Percentiles rank a stretch among this genome's conserved stretches.
phyloP scores from a whole-genome alignment of 1,139 yeast genomes.

The Debaryomyces sp. region DNA sequence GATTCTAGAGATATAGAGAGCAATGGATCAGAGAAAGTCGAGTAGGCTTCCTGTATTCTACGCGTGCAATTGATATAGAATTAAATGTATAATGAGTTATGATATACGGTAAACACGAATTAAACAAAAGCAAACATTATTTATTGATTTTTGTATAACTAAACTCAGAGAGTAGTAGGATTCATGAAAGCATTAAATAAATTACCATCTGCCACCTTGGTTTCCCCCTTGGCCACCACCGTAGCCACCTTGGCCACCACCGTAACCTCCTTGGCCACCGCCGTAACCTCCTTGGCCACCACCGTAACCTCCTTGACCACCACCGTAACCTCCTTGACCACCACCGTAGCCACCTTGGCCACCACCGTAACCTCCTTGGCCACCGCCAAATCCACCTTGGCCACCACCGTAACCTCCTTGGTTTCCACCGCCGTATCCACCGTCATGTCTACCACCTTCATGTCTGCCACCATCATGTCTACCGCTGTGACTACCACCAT shows the following conservation, averaged over 20 bases:
- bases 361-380: no score
- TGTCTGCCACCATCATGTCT: slow-evolving; percentile 18
- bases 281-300: slow-evolving; percentile 10
- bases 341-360: slow-evolving; percentile 10
- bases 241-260: slow-evolving; percentile 12
- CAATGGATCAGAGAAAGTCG: slow-evolving; percentile 31
- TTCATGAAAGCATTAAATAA: not conserved
- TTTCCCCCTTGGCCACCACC: slow-evolving; percentile 12
- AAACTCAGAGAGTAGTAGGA: not conserved
- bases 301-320: slow-evolving; percentile 13
- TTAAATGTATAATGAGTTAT: slow-evolving; percentile 18
- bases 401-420: slow-evolving; percentile 14
- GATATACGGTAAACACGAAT: slow-evolving; percentile 9
- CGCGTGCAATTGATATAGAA: not conserved
- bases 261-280: slow-evolving; percentile 11
- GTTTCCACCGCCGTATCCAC: slow-evolving; percentile 14
- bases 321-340: slow-evolving; percentile 11
- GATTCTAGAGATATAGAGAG: slow-evolving; percentile 26
- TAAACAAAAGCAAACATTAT: not conserved
- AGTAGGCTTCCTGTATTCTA: slow-evolving; percentile 12
- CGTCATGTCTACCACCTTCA: slow-evolving; percentile 17
- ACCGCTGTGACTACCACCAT: slow-evolving; percentile 13
- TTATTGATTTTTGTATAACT: not conserved
- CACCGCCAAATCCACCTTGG: not conserved
- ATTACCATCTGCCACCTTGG: slow-evolving; percentile 13